Evolutionary conservation across 2,329 filamentous ascomycete species (phyloP), one percentile per base, ranked within the genome.

Genomic region (Zalaria obscura): DNA sequence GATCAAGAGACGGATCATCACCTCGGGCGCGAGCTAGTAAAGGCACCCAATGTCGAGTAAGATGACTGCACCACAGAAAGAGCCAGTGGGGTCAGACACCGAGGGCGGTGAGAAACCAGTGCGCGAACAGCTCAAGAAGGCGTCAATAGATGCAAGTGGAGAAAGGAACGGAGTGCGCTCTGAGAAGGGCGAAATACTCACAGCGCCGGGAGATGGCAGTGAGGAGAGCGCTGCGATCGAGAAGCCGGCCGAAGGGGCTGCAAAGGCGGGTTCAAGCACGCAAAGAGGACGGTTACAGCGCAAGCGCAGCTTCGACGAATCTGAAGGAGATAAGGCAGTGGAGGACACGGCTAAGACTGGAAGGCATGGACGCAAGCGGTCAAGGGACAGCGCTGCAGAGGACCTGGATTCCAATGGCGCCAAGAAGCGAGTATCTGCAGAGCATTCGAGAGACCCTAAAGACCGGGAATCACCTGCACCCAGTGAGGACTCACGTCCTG

Each of bases 71-170:
- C 45, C 52, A 35, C 47, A 47, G 37, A 45, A 53, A 11, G 48
- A 47, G 26, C 40, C 35, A 5, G 42, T 46, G 26, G 41, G 44
- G 10, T 59, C 56, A 44, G 66, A 69, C 47, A 60, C 57, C 43
- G 66, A 68, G 35, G 61, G 60, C 44, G 67, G 69, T 45, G 74
- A 78, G 55, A 69, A 67, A 45, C 73, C 73, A 5, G 71, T 77
- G 32, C 64, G 75, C 44, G 70, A 78, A 54, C 73, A 76, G 57
- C 60, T 80, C 41, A 71, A 75, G 56, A 70, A 78, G 51, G 76
- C 75, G 3, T 67, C 70, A n/a, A 75, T 79, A 42, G 69, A 68
- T 33, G 18, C 18, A 18, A 18, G 18, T 18, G 18, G 18, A 18
- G 18, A 18, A 18, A 18, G 18, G 18, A 18, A 18, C 18, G 18